Evolutionary conservation across 495 filamentous ascomycete species (phyloP), one percentile per base, ranked within the genome.

Genomic region (Penicillium canescens): DNA sequence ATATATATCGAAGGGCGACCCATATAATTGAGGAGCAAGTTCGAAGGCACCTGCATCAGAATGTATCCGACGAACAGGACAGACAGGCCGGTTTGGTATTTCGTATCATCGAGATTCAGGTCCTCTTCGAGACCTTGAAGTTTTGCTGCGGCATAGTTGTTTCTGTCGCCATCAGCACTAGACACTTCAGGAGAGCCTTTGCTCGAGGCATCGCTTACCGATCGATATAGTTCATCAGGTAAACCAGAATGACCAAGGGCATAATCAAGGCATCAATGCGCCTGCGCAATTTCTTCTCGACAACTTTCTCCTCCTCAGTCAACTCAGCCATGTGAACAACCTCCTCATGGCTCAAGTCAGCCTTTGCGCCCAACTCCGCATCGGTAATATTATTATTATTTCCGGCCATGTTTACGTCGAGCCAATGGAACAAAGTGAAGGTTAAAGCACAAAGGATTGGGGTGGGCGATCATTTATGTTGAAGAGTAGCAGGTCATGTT

Each of bases 161-260:
- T 83, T 26, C 75, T 77, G 34, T 24, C 26, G 10, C 6, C 1
- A 13, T 66, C 43, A 71, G 62, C 42, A 12, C 10, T 12, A 7
- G 8, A 8, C 21, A 12, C n/a, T 24, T 40, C 8, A 18, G 13
- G 1, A 14, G 6, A 24, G 7, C 16, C 3, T 8, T 39, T 40
- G 16, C 11, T 12, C 4, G 10, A 14, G 20, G 8, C 6, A 21
- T 10, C 0, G 28, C 66, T 2, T 66, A 77, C 65, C 78, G 74
- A 56, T 83, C 79, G 31, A 82, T 80, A 55, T 81, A 81, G 51
- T 83, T 83, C 69, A 83, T 75, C 31, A 83, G 62, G 50, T 82
- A 84, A 6, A 82, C 77, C 23, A 81, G 46, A 45, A 83, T 81
- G 0, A 83, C 72, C 60, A 81, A 53, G 5, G 81, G 82, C 75